Conservation (phyloP, 1,139 yeast genomes). For the Pichia sp. region DNA sequence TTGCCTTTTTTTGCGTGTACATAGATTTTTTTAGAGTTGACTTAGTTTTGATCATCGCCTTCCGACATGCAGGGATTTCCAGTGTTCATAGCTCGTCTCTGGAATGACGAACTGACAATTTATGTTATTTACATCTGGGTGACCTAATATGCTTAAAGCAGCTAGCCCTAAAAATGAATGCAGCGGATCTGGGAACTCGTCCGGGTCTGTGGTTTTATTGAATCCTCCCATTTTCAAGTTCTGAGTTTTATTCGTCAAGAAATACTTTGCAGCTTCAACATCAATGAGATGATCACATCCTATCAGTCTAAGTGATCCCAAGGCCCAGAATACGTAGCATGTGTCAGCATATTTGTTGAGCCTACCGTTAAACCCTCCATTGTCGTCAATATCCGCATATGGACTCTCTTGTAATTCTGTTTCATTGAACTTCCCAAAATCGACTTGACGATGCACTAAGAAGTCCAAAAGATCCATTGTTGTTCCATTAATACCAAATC, state of each 20-base stretch:
- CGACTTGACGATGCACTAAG: constrained; percentile 60
- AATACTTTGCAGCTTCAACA: constrained; percentile 32
- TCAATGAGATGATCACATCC: constrained; percentile 32
- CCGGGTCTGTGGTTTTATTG: constrained; percentile 43
- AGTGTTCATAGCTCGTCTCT: constrained; percentile 15
- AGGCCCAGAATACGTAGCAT: constrained; percentile 88
- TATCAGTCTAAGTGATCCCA: constrained; percentile 50
- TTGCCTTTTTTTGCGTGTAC: neutral
- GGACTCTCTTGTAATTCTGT: constrained; percentile 27
- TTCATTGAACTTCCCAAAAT: constrained; percentile 24
- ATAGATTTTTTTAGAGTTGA: neutral
- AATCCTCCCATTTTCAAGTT: constrained; percentile 72
- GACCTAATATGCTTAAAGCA: constrained; percentile 40
- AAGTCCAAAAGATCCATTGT: constrained; percentile 39
- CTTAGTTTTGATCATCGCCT: neutral
- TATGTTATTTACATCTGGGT: constrained; percentile 10
- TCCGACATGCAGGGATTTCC: constrained; percentile 8
- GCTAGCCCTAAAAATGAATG: constrained; percentile 61
- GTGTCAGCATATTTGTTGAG: constrained; percentile 81
- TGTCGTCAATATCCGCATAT: constrained; percentile 37
- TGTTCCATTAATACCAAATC: neutral
- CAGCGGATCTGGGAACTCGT: constrained; percentile 59
- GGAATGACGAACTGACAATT: constrained; percentile 26
- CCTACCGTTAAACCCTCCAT: constrained; percentile 87
- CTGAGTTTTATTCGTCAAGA: constrained; percentile 56